Evolutionary conservation across 164 flowering plant genomes (phyloP), one percentile per base, ranked within the genome.

Genomic region (Sedum album): DNA sequence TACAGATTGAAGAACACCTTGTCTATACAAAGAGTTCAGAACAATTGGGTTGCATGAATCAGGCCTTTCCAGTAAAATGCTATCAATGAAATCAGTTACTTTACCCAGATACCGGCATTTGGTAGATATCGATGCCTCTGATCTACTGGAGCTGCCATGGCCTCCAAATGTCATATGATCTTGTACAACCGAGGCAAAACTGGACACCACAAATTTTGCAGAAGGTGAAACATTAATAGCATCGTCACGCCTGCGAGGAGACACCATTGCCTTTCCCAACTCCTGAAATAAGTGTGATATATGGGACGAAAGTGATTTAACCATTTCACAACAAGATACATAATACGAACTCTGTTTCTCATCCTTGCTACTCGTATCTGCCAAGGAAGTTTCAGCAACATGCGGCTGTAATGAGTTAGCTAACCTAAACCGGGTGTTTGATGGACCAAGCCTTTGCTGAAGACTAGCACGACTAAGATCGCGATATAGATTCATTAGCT

Each of bases 61-160:
- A 66, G 88, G 88, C 74, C 86, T 77, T 71, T 92, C 99, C 76
- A 90, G 77, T 48, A 90, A 73, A 71, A 89, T 83, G 69, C 82
- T 79, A 77, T 90, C 96, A 68, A 89, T 79, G 69, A 87, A 90
- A 68, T 90, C 94, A 79, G 89, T 72, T 30, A 92, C 96, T 81
- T 90, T 95, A n/a, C 99, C 97, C 64, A 86, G 75, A 74, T 88
- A 95, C 62, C 97, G 93, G 74, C 99, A 95, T 69, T 95, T 95
- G 49, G 90, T 81, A 41, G 99, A 84, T 68, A 90, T 71, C 1
- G 87, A 78, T 21, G 76, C 81, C 75, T 89, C 96, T 26, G 88
- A 75, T 35, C 86, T 83, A 65, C 85, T 75, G 69, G 86, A 70
- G 76, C 71, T 81, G 11, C 57, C 76, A 77, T 83, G 89, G 53